Evolutionary conservation across 192 early-diverging fungal genomes (phyloP), one percentile per base, ranked within the genome.

Genomic region (Piromyces finnis): DNA sequence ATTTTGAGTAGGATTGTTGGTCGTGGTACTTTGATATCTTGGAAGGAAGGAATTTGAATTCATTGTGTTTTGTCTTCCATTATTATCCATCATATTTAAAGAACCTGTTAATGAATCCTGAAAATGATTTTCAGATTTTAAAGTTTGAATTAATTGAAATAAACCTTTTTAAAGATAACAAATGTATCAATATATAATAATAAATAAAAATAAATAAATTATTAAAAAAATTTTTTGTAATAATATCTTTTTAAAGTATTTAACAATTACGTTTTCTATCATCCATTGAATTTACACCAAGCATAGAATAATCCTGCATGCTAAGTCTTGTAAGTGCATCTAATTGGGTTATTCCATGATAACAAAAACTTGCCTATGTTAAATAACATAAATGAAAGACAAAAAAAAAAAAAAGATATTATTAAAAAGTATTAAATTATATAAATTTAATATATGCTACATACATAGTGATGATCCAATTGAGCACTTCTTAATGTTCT

Each of bases 231-330:
- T 39, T 16, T 16, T 12, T 12, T 39, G 2, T 39, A 39, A 39
- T 39, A 15, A 39, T 39, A 39, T 39, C 13, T 32, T 32, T 9
- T 6, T 32, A 32, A 32, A 32, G 3, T 32, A 6, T 6, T 32
- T 32, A 32, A 32, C 9, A 32, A n/a, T 68, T 68, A 68, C 84
- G 86, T 80, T 86, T 86, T 80, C 92, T 84, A 80, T 91, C 90
- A 36, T 89, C 85, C 83, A 89, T 88, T 28, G 87, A 85, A 26
- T 85, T 89, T 35, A 91, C 88, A 28, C 90, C 90, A 35, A 91
- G 78, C 30, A 83, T 83, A 32, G 83, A 85, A 79, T 90, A 91
- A 81, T 91, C 92, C 81, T 94, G 93, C 92, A 95, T 94, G n/a
- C 91, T 92, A 79, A 95, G 85, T 87, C 92, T 85, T 81, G 83